phyloP scores from a whole-genome alignment of 2,329 filamentous ascomycete species.

The Calcarisporium arbuscula region DNA sequence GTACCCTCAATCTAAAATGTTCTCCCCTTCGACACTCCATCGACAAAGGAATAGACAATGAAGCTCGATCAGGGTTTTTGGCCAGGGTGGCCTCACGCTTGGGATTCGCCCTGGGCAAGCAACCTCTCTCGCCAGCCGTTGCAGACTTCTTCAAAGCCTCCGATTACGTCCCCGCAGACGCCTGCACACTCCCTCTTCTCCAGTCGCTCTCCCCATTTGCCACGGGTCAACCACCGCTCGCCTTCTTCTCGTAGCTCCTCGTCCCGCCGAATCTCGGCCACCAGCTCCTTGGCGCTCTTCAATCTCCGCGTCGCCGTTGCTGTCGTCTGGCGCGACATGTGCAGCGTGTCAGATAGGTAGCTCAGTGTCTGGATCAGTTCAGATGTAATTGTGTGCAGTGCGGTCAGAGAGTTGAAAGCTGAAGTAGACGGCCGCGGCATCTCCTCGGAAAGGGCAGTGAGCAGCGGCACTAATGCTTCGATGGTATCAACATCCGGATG shows the following conservation, averaged over 20 bases:
- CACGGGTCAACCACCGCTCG: conserved; percentile 70
- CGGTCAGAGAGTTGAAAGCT: conserved; percentile 59
- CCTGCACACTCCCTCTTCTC: conserved; percentile 72
- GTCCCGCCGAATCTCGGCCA: conserved; percentile 78
- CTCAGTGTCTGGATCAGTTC: conserved; percentile 76
- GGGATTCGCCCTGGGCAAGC: conserved; percentile 55
- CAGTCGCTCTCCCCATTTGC: conserved; percentile 76
- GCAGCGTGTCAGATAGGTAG: conserved; percentile 81
- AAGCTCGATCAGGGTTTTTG: not conserved
- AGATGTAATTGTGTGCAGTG: conserved; percentile 62
- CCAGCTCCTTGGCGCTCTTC: conserved; percentile 74
- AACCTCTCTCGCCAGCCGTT: conserved; percentile 75
- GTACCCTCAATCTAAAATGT: too few species aligned
- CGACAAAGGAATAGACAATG: conserved; percentile 1
- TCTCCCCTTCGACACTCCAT: too few species aligned
- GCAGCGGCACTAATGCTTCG: conserved; percentile 62
- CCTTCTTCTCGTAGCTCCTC: conserved; percentile 78
- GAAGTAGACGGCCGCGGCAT: conserved; percentile 60
- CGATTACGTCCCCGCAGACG: conserved; percentile 81
- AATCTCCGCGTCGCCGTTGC: conserved; percentile 74
- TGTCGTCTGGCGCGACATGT: conserved; percentile 88
- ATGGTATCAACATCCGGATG: conserved; percentile 59
- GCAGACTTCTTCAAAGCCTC: conserved; percentile 88
- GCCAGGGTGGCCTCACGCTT: conserved; percentile 22
- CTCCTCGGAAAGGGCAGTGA: conserved; percentile 56